These are phyloP conservation scores for Casuarina equisetifolia DNA, from an alignment of 306 rosid genomes.

Conservation along the genomic window DNA sequence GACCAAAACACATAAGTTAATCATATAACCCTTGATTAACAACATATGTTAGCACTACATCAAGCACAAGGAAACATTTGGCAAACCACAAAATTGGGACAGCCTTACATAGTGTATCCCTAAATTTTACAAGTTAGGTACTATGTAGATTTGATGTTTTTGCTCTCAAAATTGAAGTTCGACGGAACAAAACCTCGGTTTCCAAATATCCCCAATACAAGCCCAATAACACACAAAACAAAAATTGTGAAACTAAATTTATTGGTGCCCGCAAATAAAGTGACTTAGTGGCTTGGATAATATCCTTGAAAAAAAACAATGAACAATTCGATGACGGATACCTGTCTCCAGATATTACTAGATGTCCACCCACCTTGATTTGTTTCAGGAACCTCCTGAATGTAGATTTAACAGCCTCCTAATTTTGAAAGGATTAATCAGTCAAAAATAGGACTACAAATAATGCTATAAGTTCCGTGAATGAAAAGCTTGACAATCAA, in stretches of 20 bases:
- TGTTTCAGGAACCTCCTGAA: constrained; percentile 30
- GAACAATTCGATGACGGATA: neutral
- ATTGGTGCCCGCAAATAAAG: neutral
- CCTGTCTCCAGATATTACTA: constrained; percentile 37
- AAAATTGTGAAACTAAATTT: neutral
- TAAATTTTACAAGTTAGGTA: neutral
- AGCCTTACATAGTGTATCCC: too few species aligned
- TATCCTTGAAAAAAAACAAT: neutral
- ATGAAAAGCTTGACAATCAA: neutral
- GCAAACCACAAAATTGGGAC: too few species aligned
- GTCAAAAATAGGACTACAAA: neutral
- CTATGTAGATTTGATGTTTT: neutral
- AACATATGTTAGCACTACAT: too few species aligned
- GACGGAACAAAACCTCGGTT: neutral
- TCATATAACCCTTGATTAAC: too few species aligned
- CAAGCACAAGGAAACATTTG: too few species aligned
- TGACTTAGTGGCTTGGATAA: neutral
- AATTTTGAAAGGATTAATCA: constrained; percentile 14
- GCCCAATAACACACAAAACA: neutral
- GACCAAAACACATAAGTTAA: neutral
- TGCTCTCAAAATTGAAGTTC: neutral
- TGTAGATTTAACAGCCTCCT: constrained; percentile 32
- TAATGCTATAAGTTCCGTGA: neutral
- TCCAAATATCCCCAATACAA: neutral
- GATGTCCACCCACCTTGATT: constrained; percentile 30